Base-by-base conservation (phyloP, 805 yeast genomes). In the Metschnikowia lachancei region DNA sequence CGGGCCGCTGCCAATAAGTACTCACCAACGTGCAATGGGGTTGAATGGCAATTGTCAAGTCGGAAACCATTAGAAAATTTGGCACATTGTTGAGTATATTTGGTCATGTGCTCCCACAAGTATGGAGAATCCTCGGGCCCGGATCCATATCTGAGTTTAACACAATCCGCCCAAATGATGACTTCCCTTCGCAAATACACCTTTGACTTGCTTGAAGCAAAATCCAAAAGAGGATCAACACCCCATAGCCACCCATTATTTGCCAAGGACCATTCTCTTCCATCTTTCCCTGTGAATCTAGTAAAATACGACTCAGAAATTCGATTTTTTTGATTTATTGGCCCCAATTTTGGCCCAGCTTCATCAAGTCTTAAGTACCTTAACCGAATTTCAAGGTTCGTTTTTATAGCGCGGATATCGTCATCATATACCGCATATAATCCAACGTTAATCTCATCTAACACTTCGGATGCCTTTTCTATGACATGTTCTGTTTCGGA, bases 181-280 rank as follows among this genome's bases (percentile, higher is more conserved):
- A 92, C 96, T 64, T 92, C 97, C 61, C 99, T 79, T 43, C 95
- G 76, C 41, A 92, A 67, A 61, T 94, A 92, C 3, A 95, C 91
- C 59, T 80, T 85, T 4, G 95, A 81, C 45, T 82, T 57, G 24
- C 75, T 65, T 0, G 96, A 85, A 0, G 98, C 99, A 76, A 92
- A 92, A 67, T 92, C 98, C 2, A 88, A 85, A 47, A 91, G 67
- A 1, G 98, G 97, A 55, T 92, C 83, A 10, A 96, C 97, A 43
- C 88, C 91, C 99, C 99, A 92, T 46, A 94, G 89, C 97, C 98
- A 92, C 39, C 99, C 99, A 60, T 94, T 92, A 61, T 94, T 94
- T 3, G 96, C 98, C 49, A 92, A 70, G 8, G 87, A 83, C 69
- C 82, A 83, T 1, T 75, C 69, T 32, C 76, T 72, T 2, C 90